Evolutionary conservation across 805 yeast genomes (phyloP).

Genomic region (Metschnikowia bowlesiae): DNA sequence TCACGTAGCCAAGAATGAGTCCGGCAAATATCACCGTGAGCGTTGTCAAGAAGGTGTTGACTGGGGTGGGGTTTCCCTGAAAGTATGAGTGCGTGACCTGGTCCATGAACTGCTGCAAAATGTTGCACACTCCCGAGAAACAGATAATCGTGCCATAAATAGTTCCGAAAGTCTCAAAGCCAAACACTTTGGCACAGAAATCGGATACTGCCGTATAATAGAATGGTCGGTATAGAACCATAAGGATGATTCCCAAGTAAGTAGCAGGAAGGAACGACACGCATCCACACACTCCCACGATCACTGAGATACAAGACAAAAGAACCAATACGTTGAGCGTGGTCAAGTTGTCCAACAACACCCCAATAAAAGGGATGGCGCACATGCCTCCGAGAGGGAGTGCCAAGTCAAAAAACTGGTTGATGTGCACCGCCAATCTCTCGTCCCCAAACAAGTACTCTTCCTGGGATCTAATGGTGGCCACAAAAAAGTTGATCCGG

Average conservation of each 20-base stretch:
- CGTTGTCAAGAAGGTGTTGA: constrained; percentile 53
- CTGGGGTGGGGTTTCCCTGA: constrained; percentile 74
- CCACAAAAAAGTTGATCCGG: constrained; percentile 87
- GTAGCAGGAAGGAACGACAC: constrained; percentile 54
- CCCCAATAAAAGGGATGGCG: constrained; percentile 84
- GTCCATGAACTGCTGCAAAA: constrained; percentile 68
- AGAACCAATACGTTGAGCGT: constrained; percentile 54
- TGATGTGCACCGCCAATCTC: constrained; percentile 48
- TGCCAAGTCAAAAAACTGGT: constrained; percentile 77
- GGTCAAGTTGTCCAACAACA: constrained; percentile 67
- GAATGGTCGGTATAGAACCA: constrained; percentile 86
- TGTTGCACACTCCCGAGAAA: constrained; percentile 75
- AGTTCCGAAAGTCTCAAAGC: constrained; percentile 87
- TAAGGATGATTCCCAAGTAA: constrained; percentile 59
- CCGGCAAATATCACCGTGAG: constrained; percentile 53
- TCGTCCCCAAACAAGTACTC: constrained; percentile 56
- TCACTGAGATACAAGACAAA: constrained; percentile 50
- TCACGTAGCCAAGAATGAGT: constrained; percentile 41
- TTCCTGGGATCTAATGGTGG: constrained; percentile 83
- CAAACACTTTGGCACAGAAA: constrained; percentile 88
- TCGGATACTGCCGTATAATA: constrained; percentile 92
- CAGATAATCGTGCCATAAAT: constrained; percentile 85
- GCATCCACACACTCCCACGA: constrained; percentile 71
- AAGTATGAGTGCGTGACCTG: constrained; percentile 62
- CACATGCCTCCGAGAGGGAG: constrained; percentile 84